Evolutionary conservation across 495 filamentous ascomycete species (phyloP).

Genomic region (Friedmanniomyces endolithicus): DNA sequence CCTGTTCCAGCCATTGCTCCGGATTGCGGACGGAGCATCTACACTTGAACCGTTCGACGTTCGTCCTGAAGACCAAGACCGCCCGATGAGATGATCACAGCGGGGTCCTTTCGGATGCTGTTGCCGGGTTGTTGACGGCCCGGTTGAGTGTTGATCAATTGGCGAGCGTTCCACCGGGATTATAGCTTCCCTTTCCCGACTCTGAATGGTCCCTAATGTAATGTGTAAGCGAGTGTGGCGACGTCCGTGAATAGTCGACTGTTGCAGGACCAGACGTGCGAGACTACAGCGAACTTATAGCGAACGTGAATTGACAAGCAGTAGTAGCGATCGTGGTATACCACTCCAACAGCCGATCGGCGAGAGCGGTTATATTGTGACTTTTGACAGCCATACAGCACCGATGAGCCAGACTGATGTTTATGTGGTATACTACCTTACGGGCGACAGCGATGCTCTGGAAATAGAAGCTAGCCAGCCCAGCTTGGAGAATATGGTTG

Average conservation of each 20-base stretch:
- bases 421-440: neutral
- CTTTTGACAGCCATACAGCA: neutral
- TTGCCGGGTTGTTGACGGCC: neutral
- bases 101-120: neutral
- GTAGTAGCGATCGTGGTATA: constrained; percentile 2
- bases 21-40: no score
- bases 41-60: neutral
- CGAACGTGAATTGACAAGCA: neutral
- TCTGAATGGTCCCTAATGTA: neutral
- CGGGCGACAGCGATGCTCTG: neutral
- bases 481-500: neutral
- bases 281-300: neutral
- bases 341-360: neutral
- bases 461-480: neutral
- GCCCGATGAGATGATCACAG: neutral
- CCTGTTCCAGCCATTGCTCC: constrained; percentile 53
- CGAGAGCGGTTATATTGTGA: neutral
- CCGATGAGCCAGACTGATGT: neutral
- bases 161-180: neutral
- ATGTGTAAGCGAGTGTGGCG: neutral
- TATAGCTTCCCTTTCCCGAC: neutral
- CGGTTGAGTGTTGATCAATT: neutral
- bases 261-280: neutral
- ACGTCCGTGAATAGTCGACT: neutral
- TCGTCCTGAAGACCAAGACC: no score